Evolutionary conservation across 2,329 filamentous ascomycete genomes (phyloP).

Genomic region (Aspergillus sp.): DNA sequence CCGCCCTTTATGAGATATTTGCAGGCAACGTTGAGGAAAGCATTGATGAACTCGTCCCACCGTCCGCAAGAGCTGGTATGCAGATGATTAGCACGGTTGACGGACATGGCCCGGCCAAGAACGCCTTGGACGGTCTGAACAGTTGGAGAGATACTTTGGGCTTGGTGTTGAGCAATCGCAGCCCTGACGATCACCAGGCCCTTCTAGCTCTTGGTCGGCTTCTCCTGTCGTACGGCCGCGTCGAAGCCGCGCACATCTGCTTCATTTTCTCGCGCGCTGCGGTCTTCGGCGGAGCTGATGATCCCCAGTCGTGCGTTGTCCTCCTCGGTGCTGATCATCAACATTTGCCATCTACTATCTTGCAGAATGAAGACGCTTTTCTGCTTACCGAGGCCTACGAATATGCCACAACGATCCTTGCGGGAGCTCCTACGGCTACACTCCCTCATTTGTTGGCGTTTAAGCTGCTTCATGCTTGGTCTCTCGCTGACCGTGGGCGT

Average conservation of each 20-base stretch:
- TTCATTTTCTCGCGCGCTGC: constrained; percentile 79
- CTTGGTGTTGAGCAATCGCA: constrained; percentile 85
- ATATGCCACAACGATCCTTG: constrained; percentile 74
- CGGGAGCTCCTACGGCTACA: constrained; percentile 54
- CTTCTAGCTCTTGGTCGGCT: constrained; percentile 78
- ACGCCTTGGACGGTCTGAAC: constrained; percentile 80
- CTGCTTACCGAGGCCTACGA: constrained; percentile 96
- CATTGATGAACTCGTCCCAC: constrained; percentile 90
- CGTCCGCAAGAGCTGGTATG: constrained; percentile 85
- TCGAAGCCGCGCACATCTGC: constrained; percentile 91
- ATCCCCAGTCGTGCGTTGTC: constrained; percentile 74
- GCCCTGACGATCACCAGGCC: constrained; percentile 72
- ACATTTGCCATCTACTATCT: constrained; percentile 67
- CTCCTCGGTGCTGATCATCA: constrained; percentile 83
- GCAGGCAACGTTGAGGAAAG: constrained; percentile 93
- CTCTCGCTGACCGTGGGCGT: constrained; percentile 79
- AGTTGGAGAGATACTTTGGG: constrained; percentile 91
- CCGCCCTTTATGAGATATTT: constrained; percentile 88
- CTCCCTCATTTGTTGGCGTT: constrained; percentile 85
- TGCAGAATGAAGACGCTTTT: constrained; percentile 80
- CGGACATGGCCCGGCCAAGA: constrained; percentile 60
- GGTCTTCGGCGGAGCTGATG: constrained; percentile 79
- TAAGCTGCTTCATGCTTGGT: constrained; percentile 84
- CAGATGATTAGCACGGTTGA: constrained; percentile 79
- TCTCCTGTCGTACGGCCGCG: constrained; percentile 78